Evolutionary conservation across 1,139 yeast species (phyloP).

Genomic region (Arxiozyma telluris): DNA sequence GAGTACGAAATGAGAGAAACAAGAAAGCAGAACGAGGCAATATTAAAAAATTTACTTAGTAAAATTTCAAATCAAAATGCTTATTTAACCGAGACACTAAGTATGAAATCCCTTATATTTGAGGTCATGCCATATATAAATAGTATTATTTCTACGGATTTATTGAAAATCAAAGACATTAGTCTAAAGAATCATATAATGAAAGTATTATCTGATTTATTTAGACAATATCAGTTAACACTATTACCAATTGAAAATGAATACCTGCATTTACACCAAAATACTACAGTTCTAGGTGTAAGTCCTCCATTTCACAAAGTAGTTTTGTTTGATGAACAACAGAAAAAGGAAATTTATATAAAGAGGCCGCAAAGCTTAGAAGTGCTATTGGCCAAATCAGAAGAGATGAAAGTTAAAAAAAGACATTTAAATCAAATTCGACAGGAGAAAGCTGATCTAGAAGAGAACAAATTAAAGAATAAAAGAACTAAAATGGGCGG

Average conservation of each 20-base stretch:
- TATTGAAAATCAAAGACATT: conserved; percentile 24
- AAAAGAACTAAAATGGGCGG: conserved; percentile 14
- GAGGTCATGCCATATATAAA: conserved; percentile 43
- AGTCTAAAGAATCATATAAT: conserved; percentile 21
- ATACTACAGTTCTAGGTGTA: conserved; percentile 17
- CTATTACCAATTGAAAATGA: conserved; percentile 19
- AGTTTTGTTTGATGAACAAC: conserved; percentile 19
- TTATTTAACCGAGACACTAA: conserved; percentile 11
- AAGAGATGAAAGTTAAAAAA: conserved; percentile 32
- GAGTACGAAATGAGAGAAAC: conserved; percentile 23
- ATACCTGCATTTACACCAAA: conserved; percentile 1
- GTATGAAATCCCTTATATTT: conserved; percentile 15
- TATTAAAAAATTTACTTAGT: conserved; percentile 11
- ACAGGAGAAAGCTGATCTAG: conserved; percentile 21
- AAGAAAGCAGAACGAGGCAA: conserved; percentile 12
- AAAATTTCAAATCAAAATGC: conserved; percentile 13
- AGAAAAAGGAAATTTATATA: conserved; percentile 19
- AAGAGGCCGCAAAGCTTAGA: conserved; percentile 30
- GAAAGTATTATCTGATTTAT: conserved; percentile 24
- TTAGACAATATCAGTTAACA: conserved; percentile 29
- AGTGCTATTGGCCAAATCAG: conserved; percentile 35
- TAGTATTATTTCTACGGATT: conserved; percentile 39
- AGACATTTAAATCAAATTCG: conserved; percentile 29
- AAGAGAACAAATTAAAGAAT: conserved; percentile 28
- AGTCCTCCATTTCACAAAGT: conserved; percentile 30